phyloP scores from a whole-genome alignment of 2,329 filamentous ascomycete genomes.

The Claviceps capensis region DNA sequence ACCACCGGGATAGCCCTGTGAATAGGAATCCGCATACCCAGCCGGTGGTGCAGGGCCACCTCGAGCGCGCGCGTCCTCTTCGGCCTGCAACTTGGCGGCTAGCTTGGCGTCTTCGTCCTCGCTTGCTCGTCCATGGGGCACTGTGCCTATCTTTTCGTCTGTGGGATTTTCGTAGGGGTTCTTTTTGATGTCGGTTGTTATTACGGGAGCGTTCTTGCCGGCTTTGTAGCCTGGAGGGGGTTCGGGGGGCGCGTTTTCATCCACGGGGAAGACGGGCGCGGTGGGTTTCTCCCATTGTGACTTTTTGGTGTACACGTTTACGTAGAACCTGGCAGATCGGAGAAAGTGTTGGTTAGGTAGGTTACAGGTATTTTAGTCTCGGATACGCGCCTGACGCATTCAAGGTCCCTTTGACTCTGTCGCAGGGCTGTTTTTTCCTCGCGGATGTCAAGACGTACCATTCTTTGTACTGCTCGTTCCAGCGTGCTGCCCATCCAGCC shows the following conservation, averaged over 20 bases:
- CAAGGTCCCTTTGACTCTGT: no score
- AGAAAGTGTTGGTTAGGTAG: background rate
- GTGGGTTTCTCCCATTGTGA: slow-evolving; percentile 86
- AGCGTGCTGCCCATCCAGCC: slow-evolving; percentile 67
- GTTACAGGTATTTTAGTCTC: background rate
- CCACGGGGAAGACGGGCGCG: slow-evolving; percentile 44
- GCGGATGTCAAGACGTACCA: slow-evolving; percentile 34
- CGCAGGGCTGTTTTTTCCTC: no score
- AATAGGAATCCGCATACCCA: slow-evolving; percentile 18
- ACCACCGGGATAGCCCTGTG: slow-evolving; percentile 9
- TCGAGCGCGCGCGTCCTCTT: slow-evolving; percentile 56
- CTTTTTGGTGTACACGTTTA: slow-evolving; percentile 75
- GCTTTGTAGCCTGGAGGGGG: slow-evolving; percentile 55
- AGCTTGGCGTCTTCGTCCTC: slow-evolving; percentile 56
- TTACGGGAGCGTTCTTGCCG: slow-evolving; percentile 18
- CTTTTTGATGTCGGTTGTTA: slow-evolving; percentile 43
- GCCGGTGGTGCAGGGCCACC: slow-evolving; percentile 18
- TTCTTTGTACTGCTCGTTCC: slow-evolving; percentile 79
- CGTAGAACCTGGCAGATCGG: slow-evolving; percentile 58
- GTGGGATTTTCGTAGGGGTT: slow-evolving; percentile 51
- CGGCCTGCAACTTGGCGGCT: slow-evolving; percentile 66
- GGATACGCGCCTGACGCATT: background rate
- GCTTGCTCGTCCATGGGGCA: slow-evolving; percentile 13
- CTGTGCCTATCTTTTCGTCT: slow-evolving; percentile 6
- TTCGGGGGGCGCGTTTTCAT: slow-evolving; percentile 33